A percentile compares a stretch with the other conserved stretches of the same genome.
Evolutionary conservation across 2,329 filamentous ascomycete genomes (phyloP).

Genomic region (Knufia fluminis): DNA sequence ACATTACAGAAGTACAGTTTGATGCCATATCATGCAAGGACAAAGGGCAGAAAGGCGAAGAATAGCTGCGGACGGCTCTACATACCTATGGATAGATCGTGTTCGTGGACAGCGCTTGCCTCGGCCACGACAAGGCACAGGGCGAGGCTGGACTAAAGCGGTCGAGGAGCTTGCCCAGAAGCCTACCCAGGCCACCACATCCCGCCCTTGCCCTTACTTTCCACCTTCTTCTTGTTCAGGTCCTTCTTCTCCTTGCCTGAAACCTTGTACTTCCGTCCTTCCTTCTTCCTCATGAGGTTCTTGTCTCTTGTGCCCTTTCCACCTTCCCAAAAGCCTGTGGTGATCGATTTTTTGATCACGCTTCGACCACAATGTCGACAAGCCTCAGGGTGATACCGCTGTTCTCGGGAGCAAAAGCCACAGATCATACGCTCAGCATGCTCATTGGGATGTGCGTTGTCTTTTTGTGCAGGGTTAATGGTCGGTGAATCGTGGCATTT

Average conservation of each 20-base stretch:
- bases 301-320: conserved; percentile 71
- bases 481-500: conserved; percentile 58
- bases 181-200: conserved; percentile 9
- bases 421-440: conserved; percentile 78
- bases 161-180: too few species aligned
- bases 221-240: conserved; percentile 6
- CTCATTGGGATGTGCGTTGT: conserved; percentile 56
- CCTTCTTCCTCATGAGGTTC: conserved; percentile 60
- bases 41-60: too few species aligned
- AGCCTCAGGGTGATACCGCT: conserved; percentile 66
- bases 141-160: too few species aligned
- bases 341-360: conserved; percentile 56
- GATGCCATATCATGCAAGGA: too few species aligned
- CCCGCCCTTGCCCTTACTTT: neutral
- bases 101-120: too few species aligned
- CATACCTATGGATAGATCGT: too few species aligned
- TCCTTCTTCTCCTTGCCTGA: conserved; percentile 9
- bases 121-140: too few species aligned
- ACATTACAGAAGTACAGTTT: too few species aligned
- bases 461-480: conserved; percentile 4
- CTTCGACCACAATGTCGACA: conserved; percentile 64
- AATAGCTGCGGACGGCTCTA: too few species aligned
- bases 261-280: conserved; percentile 19
- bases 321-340: conserved; percentile 74
- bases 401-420: conserved; percentile 69